Conservation (phyloP, 2,329 filamentous ascomycete genomes). For the Fusarium pseudograminearum region DNA sequence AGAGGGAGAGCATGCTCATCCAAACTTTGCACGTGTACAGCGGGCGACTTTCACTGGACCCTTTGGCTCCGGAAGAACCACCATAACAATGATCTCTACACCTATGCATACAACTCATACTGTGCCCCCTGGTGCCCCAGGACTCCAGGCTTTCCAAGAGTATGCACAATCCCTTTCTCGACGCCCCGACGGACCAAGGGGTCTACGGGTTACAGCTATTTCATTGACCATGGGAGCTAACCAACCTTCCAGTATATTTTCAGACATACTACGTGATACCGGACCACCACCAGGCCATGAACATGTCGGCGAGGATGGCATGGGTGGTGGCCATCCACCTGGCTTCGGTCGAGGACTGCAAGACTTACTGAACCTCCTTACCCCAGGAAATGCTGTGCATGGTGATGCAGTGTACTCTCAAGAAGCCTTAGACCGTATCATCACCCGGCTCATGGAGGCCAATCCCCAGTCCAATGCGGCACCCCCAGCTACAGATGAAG, state of each 20-base stretch:
- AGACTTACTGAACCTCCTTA: constrained; percentile 67
- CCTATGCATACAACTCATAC: constrained; percentile 44
- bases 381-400: constrained; percentile 64
- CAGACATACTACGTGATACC: constrained; percentile 57
- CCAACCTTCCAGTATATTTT: constrained; percentile 58
- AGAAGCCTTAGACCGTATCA: constrained; percentile 89
- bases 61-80: constrained; percentile 58
- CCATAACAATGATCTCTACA: constrained; percentile 62
- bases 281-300: constrained; percentile 49
- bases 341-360: constrained; percentile 57
- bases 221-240: constrained; percentile 51
- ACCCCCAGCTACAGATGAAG: constrained; percentile 80
- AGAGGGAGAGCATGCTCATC: constrained; percentile 3
- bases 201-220: constrained; percentile 37
- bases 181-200: constrained; percentile 22
- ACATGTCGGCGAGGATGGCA: constrained; percentile 39
- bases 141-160: constrained; percentile 61
- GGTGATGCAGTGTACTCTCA: constrained; percentile 92
- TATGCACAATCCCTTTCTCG: constrained; percentile 51
- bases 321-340: constrained; percentile 30
- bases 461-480: constrained; percentile 81
- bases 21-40: constrained; percentile 50
- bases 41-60: constrained; percentile 55
- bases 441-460: constrained; percentile 89
- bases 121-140: constrained; percentile 29